Evolutionary conservation across 1,284 basidiomycete species (phyloP).

Genomic region (Fomitopsis palustris): DNA sequence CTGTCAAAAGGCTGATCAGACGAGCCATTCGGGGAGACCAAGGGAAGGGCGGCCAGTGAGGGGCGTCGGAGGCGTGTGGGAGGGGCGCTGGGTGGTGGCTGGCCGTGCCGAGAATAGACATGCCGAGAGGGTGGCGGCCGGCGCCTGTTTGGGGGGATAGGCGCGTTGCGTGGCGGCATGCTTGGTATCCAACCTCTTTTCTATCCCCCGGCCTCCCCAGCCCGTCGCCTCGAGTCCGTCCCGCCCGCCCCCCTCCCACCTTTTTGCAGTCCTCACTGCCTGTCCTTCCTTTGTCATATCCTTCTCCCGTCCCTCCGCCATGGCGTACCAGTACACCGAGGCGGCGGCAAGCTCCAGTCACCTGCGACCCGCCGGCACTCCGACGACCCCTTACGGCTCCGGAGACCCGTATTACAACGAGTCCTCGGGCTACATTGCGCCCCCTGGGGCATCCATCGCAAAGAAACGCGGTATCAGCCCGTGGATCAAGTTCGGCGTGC

Average conservation of each 20-base stretch:
- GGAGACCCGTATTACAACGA: conserved; percentile 64
- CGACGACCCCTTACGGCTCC: conserved; percentile 43
- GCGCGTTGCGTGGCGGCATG: neutral
- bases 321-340: conserved; percentile 43
- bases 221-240: conserved; percentile 13
- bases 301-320: conserved; percentile 20
- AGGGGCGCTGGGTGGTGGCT: neutral
- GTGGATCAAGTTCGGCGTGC: conserved; percentile 67
- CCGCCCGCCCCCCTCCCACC: conserved; percentile 7
- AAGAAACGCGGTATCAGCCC: conserved; percentile 41
- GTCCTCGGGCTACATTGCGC: conserved; percentile 64
- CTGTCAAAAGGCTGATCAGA: neutral
- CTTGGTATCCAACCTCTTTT: conserved; percentile 10
- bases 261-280: conserved; percentile 17
- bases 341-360: conserved; percentile 24
- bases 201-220: conserved; percentile 3
- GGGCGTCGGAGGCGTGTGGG: neutral
- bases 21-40: neutral
- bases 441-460: conserved; percentile 17
- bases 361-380: conserved; percentile 7
- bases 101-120: conserved; percentile 4
- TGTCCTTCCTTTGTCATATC: conserved; percentile 24
- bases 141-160: conserved; percentile 6
- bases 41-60: neutral
- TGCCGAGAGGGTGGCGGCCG: conserved; percentile 13